Percentiles rank a stretch among this genome's conserved stretches.
These are phyloP conservation scores for Pontederia paniculata DNA, from an alignment of 176 grass and related monocot genomes.

Conservation along the genomic window DNA sequence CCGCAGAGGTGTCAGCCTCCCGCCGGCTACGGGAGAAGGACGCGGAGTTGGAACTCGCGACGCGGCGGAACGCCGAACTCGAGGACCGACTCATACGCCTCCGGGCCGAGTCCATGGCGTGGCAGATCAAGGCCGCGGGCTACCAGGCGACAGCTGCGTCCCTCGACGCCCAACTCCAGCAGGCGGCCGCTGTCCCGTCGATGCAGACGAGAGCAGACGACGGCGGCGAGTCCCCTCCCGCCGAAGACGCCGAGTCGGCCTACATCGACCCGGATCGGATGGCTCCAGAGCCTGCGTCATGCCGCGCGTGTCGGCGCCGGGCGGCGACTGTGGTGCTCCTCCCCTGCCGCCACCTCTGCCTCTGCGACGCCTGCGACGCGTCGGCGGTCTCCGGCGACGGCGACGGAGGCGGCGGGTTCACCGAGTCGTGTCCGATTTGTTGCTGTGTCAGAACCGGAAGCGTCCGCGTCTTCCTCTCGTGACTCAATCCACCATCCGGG, in stretches of 20 bases:
- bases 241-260: constrained; percentile 7
- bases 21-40: constrained; percentile 4
- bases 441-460: constrained; percentile 1
- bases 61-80: constrained; percentile 4
- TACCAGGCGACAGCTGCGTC: constrained; percentile 3
- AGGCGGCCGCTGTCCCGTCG: neutral
- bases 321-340: constrained; percentile 7
- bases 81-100: constrained; percentile 12
- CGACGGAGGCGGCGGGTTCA: neutral
- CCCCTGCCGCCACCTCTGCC: constrained; percentile 20
- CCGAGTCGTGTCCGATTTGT: constrained; percentile 10
- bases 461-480: constrained; percentile 3
- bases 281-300: neutral
- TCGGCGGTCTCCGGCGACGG: neutral
- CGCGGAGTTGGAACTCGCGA: constrained; percentile 4
- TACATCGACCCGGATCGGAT: constrained; percentile 1
- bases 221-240: neutral
- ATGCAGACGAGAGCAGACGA: neutral
- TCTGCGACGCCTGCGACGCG: constrained; percentile 9
- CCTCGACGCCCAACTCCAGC: constrained; percentile 13
- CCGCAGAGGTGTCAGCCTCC: neutral
- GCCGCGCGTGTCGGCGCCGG: constrained; percentile 6
- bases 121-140: constrained; percentile 1
- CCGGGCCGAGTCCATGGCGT: constrained; percentile 6
- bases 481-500: neutral